Base-by-base conservation (phyloP, 306 rosid genomes). In the Macrotyloma uniflorum region DNA sequence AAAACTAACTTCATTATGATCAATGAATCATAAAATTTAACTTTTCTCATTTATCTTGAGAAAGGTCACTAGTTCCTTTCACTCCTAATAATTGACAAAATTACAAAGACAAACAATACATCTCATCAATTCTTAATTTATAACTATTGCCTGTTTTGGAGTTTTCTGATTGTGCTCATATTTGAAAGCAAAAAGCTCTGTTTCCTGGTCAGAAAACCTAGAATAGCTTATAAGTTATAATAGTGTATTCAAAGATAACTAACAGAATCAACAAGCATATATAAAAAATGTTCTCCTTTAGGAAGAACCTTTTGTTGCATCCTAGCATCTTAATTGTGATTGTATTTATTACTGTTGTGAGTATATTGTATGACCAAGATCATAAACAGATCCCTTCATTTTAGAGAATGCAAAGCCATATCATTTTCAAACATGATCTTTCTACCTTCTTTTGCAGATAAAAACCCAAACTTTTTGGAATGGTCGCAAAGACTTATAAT, bases 401-500 rank as follows among this genome's bases (percentile, higher is more conserved):
- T n/a, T n/a, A n/a, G n/a, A n/a, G n/a, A n/a, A n/a, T n/a, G n/a
- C n/a, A n/a, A n/a, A n/a, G n/a, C n/a, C n/a, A n/a, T n/a, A n/a
- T n/a, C n/a, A n/a, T n/a, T n/a, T n/a, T n/a, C n/a, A n/a, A n/a
- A n/a, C n/a, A n/a, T n/a, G n/a, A n/a, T n/a, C n/a, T n/a, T n/a
- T n/a, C n/a, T n/a, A n/a, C n/a, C n/a, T 8, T 67, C 10, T 46
- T 7, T 46, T 69, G 74, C 43, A 69, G 74, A 58, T 38, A 65
- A 65, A 20, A 65, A 20, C 9, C 32, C 42, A 9, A 20, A 5
- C 6, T 8, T 58, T 15, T 58, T 78, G 71, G 67, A 78, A 13
- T 78, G 77, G 82, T 14, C 1, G 2, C 50, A 58, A 8, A 78
- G 82, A 70, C 77, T 78, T 69, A 67, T 69, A 45, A 70, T 78